Conservation (phyloP, 1,284 basidiomycete genomes). For the Inonotus obliquus region DNA sequence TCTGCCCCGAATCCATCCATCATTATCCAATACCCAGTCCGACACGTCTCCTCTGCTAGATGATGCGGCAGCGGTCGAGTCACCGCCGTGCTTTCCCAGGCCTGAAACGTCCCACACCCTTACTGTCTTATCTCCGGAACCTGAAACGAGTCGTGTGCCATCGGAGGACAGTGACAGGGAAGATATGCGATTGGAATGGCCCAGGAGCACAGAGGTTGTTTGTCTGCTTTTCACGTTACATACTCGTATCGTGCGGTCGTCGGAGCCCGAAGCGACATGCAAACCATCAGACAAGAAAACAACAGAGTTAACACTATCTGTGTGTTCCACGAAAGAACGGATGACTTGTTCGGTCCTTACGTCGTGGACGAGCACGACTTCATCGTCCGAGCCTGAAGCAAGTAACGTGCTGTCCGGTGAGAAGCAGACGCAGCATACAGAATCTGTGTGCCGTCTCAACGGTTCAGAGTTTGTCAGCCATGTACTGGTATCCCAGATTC, state of each 20-base stretch:
- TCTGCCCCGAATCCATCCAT: not conserved
- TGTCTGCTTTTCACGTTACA: constrained; percentile 47
- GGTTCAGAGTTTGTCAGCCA: not conserved
- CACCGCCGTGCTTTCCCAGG: not conserved
- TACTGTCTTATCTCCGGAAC: constrained; percentile 13
- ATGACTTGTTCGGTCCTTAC: not conserved
- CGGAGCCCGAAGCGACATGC: constrained; percentile 72
- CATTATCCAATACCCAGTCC: not conserved
- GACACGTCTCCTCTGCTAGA: not conserved
- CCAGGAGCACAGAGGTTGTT: not conserved
- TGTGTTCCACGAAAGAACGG: not conserved
- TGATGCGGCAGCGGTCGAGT: not conserved
- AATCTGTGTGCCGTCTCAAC: not conserved
- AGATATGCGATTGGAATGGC: not conserved
- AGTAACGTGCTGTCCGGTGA: not conserved
- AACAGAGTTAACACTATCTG: not conserved
- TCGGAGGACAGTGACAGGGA: not conserved
- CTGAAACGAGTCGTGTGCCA: constrained; percentile 3
- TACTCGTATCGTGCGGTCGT: constrained; percentile 99
- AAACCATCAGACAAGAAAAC: constrained; percentile 15
- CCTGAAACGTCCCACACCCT: constrained; percentile 16
- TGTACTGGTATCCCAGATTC: not conserved
- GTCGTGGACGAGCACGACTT: not conserved
- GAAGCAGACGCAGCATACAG: constrained; percentile 1
- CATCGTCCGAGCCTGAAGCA: constrained; percentile 1